Conservation (phyloP, 1,284 basidiomycete genomes). For the Ustilago tritici region DNA sequence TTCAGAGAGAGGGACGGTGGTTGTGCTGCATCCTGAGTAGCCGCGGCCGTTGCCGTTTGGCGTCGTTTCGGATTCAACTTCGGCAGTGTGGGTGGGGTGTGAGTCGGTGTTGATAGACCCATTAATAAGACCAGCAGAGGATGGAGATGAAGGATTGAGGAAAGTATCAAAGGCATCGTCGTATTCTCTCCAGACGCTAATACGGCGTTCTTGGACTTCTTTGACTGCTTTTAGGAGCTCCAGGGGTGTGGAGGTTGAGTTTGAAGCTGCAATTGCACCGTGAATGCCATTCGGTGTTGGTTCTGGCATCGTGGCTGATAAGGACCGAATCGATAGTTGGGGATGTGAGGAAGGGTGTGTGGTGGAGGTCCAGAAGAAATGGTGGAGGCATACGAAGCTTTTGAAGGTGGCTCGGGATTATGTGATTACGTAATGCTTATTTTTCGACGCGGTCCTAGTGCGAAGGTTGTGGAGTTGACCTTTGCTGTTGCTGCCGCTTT, state of each 20-base stretch:
- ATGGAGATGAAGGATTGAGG: conserved; percentile 12
- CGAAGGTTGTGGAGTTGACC: conserved; percentile 12
- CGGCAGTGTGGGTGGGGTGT: neutral
- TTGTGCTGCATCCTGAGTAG: conserved; percentile 32
- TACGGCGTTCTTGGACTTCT: conserved; percentile 53
- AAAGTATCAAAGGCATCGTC: conserved; percentile 52
- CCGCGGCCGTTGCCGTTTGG: neutral
- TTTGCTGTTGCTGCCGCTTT: conserved; percentile 7
- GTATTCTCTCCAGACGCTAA: conserved; percentile 55
- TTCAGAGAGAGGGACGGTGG: conserved; percentile 29
- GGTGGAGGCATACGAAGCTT: conserved; percentile 39
- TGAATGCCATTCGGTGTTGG: neutral
- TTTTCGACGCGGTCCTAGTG: neutral
- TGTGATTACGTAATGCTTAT: conserved; percentile 37
- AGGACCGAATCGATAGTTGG: neutral
- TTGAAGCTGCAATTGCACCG: neutral
- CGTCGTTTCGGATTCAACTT: neutral
- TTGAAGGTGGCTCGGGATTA: too few relatives aligned
- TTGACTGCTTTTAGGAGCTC: conserved; percentile 48
- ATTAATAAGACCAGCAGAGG: conserved; percentile 16
- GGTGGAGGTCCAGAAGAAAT: neutral
- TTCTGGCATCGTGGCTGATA: conserved; percentile 21
- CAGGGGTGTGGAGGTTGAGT: conserved; percentile 22
- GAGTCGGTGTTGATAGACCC: conserved; percentile 21
- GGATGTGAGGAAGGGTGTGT: neutral